Evolutionary conservation across 1,284 basidiomycete species (phyloP), one percentile per base, ranked within the genome.

Genomic region (Cystobasidium sp.): DNA sequence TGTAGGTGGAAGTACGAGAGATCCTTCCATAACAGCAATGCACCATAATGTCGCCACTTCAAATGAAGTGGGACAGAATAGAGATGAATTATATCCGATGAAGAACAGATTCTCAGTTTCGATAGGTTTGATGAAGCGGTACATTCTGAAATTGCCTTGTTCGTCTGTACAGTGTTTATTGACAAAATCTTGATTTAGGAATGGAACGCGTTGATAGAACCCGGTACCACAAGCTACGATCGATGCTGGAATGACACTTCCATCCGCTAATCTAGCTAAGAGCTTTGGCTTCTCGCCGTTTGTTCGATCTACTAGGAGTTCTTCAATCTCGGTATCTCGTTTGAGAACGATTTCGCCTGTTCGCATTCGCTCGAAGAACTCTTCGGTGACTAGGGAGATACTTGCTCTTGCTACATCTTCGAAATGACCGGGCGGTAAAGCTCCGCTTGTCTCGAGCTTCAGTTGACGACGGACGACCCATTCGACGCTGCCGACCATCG

Each of bases 1-100:
- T 2, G 73, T 64, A 1, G 59, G n/a, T 2, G 79, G 79, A 3
- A 80, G 63, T 20, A 66, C 63, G 3, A 76, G 75, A 0, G 75
- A 63, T 0, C 79, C 78, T 59, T 72, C 53, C n/a, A 80, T 70
- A 24, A 79, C 77, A n/a, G 79, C 77, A 2, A 75, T 75, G 52
- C 77, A 79, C 79, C 79, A 80, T 10, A 80, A 65, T 0, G 79
- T 76, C 6, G 76, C 78, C 0, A 77, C 79, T 75, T 80, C 79
- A 6, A 77, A 79, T 0, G 74, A 76, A 12, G 79, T 80, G 0
- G 79, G 77, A 64, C 78, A 80, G 67, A 80, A 80, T 59, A 80
- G 75, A 6, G 76, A 75, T 3, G 77, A 78, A 63, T 78, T 79
- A 65, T 78, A 80, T 39, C 74, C 79, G 68, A 80, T 80, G 65